phyloP scores from a whole-genome alignment of 139 green algal genomes.

The Tetraselmis striata region DNA sequence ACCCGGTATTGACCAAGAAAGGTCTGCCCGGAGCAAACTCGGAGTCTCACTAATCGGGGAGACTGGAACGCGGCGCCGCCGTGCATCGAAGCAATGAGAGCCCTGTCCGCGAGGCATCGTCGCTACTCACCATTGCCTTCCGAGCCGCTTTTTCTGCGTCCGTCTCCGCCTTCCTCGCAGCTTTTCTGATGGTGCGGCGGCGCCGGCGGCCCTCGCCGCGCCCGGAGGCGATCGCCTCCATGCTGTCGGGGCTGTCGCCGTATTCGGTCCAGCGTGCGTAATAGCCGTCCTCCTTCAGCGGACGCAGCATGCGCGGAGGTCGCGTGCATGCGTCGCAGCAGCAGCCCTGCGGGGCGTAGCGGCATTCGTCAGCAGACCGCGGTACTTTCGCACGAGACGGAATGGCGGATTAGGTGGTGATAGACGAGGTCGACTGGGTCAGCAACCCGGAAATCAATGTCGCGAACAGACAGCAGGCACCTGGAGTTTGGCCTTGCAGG shows the following conservation, averaged over 20 bases:
- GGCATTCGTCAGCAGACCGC: background rate
- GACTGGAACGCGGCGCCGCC: no score
- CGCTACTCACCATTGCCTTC: background rate
- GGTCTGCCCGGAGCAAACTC: no score
- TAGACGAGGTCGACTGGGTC: background rate
- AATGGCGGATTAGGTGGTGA: background rate
- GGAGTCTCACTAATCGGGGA: no score
- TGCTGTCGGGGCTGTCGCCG: background rate
- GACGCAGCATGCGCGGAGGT: conserved; percentile 68
- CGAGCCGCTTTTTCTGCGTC: background rate
- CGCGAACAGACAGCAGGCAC: background rate
- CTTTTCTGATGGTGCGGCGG: background rate
- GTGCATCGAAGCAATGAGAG: no score
- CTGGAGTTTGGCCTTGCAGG: conserved; percentile 43
- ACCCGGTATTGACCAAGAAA: no score
- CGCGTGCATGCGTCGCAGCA: conserved; percentile 71
- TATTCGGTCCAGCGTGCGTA: conserved; percentile 41
- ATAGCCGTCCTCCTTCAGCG: conserved; percentile 47
- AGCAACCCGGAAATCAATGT: background rate
- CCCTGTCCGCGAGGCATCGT: no score
- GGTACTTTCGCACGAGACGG: no score
- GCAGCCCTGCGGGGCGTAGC: conserved; percentile 47
- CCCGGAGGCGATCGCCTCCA: conserved; percentile 5
- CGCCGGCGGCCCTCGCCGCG: conserved; percentile 14
- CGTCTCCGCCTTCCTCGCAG: background rate